Evolutionary conservation across 192 early-diverging fungal species (phyloP).

Genomic region (Phlyctochytrium arcticum): DNA sequence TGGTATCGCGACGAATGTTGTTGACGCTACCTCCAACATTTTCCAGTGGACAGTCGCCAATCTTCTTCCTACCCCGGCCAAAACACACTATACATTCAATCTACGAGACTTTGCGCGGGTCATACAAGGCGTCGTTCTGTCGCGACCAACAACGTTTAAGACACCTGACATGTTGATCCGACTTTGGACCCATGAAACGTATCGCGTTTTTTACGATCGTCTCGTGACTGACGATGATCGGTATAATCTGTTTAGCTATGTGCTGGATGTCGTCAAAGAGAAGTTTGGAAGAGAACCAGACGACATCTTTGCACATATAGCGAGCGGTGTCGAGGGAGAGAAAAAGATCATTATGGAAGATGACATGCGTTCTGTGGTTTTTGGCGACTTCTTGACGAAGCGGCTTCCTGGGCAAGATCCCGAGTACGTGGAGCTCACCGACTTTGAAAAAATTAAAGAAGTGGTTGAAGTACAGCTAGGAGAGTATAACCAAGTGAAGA

Average conservation of each 20-base stretch:
- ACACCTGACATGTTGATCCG: conserved; percentile 39
- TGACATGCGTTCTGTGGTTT: conserved; percentile 51
- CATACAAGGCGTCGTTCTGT: conserved; percentile 55
- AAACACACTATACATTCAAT: conserved; percentile 66
- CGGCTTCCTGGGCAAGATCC: conserved; percentile 24
- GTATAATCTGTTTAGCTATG: conserved; percentile 40
- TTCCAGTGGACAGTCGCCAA: conserved; percentile 55
- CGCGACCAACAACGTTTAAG: conserved; percentile 42
- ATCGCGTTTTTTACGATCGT: conserved; percentile 55
- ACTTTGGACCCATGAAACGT: conserved; percentile 59
- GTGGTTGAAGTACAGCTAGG: conserved; percentile 36
- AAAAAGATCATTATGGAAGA: conserved; percentile 56
- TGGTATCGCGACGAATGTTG: conserved; percentile 32
- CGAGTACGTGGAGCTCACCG: conserved; percentile 50
- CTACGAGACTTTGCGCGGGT: conserved; percentile 57
- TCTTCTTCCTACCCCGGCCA: conserved; percentile 61
- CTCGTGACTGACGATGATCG: conserved; percentile 55
- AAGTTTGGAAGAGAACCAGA: conserved; percentile 45
- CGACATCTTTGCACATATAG: conserved; percentile 42
- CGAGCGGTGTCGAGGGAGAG: conserved; percentile 34
- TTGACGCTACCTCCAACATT: conserved; percentile 43
- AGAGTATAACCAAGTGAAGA: conserved; percentile 62
- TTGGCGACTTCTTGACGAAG: conserved; percentile 50
- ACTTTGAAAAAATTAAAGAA: conserved; percentile 51
- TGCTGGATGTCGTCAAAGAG: conserved; percentile 41